Conservation (phyloP, 2,329 filamentous ascomycete genomes). For the Daldinia sp. region DNA sequence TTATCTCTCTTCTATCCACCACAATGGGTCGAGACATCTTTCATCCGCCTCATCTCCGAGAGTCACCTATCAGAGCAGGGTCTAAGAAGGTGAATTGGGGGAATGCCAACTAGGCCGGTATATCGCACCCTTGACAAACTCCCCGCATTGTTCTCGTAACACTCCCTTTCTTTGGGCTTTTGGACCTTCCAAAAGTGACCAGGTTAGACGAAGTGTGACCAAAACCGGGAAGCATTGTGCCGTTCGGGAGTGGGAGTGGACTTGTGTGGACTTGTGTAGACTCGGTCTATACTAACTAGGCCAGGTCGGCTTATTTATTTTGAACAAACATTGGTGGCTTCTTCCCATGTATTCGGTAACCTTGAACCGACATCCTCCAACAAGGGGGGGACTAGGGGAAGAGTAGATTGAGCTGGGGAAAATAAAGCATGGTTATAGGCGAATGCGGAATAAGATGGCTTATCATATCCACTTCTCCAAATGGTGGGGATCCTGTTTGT, state of each 20-base stretch:
- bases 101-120: constrained; percentile 23
- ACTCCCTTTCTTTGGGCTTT: constrained; percentile 15
- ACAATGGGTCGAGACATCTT: constrained; percentile 15
- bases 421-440: neutral
- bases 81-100: constrained; percentile 14
- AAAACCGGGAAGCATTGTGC: constrained; percentile 21
- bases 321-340: constrained; percentile 28
- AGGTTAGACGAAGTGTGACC: constrained; percentile 19
- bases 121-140: constrained; percentile 10
- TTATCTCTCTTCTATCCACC: constrained; percentile 31
- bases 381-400: constrained; percentile 5
- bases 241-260: neutral
- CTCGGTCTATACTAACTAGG: constrained; percentile 12
- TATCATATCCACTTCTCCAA: constrained; percentile 28
- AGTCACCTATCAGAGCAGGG: constrained; percentile 27
- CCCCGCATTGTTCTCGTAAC: constrained; percentile 21
- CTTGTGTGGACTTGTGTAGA: neutral
- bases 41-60: constrained; percentile 18
- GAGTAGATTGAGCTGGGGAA: constrained; percentile 8
- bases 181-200: constrained; percentile 40
- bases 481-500: constrained; percentile 12
- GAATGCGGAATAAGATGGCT: constrained; percentile 13
- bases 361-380: constrained; percentile 20
- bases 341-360: constrained; percentile 11
- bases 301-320: constrained; percentile 24